Evolutionary conservation across 768 basidiomycete species (phyloP).

Genomic region (Crucibulum laeve): DNA sequence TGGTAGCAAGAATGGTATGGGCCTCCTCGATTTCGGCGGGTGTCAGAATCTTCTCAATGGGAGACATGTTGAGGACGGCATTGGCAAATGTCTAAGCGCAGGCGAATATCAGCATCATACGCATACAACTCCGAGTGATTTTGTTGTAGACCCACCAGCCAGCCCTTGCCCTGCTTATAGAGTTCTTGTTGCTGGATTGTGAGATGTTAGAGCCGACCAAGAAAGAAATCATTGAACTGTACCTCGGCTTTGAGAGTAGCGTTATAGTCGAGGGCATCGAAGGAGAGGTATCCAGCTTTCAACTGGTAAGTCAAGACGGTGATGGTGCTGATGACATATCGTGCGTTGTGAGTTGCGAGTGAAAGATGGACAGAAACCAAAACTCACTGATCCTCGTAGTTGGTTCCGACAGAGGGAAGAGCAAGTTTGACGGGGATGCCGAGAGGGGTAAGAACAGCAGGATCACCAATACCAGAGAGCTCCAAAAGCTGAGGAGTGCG

Average conservation of each 20-base stretch:
- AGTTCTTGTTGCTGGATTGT: conserved; percentile 19
- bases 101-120: background rate
- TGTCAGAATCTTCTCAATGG: conserved; percentile 20
- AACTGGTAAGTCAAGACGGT: conserved; percentile 25
- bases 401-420: conserved; percentile 15
- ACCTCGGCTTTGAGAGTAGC: conserved; percentile 21
- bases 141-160: conserved; percentile 16
- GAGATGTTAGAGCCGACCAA: conserved; percentile 4
- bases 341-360: too few relatives aligned
- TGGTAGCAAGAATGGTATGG: conserved; percentile 14
- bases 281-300: conserved; percentile 21
- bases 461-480: conserved; percentile 11
- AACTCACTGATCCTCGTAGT: conserved; percentile 28
- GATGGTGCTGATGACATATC: too few relatives aligned
- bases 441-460: conserved; percentile 6
- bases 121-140: background rate
- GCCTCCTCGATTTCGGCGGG: conserved; percentile 16
- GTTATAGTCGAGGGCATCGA: conserved; percentile 25
- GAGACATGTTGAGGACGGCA: conserved; percentile 20
- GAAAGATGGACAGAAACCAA: background rate
- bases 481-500: conserved; percentile 14
- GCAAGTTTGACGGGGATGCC: conserved; percentile 10
- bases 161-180: conserved; percentile 20
- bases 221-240: background rate
- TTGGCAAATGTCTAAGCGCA: conserved; percentile 22